phyloP scores from a whole-genome alignment of 2,329 filamentous ascomycete genomes.

The Fusarium virguliforme region DNA sequence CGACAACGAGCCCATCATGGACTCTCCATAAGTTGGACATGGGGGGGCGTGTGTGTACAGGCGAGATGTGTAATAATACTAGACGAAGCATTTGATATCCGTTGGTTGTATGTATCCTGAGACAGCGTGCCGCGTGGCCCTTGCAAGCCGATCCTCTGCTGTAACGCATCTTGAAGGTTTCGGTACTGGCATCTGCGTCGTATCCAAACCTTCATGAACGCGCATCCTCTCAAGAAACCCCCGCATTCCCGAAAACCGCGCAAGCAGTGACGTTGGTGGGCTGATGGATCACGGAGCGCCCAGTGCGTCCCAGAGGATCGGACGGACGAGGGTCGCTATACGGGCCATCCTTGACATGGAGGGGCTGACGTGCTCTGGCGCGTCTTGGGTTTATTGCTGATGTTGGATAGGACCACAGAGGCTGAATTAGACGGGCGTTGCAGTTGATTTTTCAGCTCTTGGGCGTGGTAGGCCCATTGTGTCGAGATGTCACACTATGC shows the following conservation, averaged over 20 bases:
- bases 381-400: neutral
- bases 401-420: neutral
- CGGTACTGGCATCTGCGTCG: neutral
- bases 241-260: slow-evolving; percentile 11
- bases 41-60: neutral
- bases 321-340: neutral
- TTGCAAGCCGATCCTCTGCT: neutral
- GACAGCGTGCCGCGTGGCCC: slow-evolving; percentile 10
- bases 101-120: slow-evolving; percentile 4
- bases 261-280: slow-evolving; percentile 7
- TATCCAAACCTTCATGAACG: neutral
- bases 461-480: neutral
- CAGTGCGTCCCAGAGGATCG: neutral
- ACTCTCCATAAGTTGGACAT: slow-evolving; percentile 1
- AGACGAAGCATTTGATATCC: slow-evolving; percentile 9
- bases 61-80: neutral
- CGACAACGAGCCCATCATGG: slow-evolving; percentile 11
- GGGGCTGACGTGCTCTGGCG: neutral
- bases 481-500: neutral
- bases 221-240: neutral
- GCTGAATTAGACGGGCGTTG: neutral
- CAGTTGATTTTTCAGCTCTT: neutral
- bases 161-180: neutral
- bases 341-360: neutral
- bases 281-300: neutral